Evolutionary conservation across 306 rosid species (phyloP).

Genomic region (Cicer arietinum): DNA sequence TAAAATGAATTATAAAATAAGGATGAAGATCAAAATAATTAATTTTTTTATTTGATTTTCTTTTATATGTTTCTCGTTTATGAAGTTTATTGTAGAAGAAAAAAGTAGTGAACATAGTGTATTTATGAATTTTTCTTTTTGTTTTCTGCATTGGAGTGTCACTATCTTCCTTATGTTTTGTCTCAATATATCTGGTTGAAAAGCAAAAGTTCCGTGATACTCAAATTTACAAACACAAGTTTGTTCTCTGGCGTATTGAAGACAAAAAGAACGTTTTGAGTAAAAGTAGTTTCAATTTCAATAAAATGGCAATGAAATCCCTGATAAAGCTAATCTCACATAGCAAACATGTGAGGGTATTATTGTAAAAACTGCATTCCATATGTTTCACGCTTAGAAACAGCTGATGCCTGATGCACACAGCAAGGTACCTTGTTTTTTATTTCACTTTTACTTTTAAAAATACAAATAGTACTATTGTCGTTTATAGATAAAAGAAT

Average conservation of each 20-base stretch:
- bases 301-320: neutral
- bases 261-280: neutral
- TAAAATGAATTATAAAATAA: too few species aligned
- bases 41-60: too few species aligned
- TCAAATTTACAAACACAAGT: neutral
- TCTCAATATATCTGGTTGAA: neutral
- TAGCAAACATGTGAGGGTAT: conserved; percentile 6
- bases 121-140: neutral
- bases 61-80: neutral
- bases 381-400: conserved; percentile 36
- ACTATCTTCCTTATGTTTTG: neutral
- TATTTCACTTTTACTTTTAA: neutral
- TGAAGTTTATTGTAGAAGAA: neutral
- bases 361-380: neutral
- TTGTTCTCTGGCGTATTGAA: neutral
- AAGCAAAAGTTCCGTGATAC: neutral
- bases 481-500: too few species aligned
- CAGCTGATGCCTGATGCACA: neutral
- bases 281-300: neutral
- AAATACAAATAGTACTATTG: neutral
- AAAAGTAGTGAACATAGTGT: neutral
- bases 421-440: conserved; percentile 10
- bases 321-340: neutral
- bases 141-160: neutral
- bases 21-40: too few species aligned